phyloP scores from a whole-genome alignment of 768 basidiomycete genomes.

The Termitomyces sp. region DNA sequence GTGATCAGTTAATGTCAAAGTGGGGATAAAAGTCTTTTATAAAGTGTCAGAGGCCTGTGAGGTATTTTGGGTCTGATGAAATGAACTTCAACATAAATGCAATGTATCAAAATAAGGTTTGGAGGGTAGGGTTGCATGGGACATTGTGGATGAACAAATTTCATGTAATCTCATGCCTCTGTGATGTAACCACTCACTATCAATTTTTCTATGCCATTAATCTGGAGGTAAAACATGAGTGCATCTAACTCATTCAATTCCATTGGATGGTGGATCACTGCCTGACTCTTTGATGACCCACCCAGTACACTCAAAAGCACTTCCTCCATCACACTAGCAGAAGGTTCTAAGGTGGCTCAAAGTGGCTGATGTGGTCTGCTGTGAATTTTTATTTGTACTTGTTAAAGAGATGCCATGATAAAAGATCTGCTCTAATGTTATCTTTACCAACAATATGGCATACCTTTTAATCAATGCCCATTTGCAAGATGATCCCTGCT shows the following conservation, averaged over 20 bases:
- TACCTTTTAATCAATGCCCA: background rate
- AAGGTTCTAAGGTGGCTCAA: background rate
- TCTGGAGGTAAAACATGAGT: background rate
- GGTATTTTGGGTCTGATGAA: no score
- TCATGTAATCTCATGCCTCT: background rate
- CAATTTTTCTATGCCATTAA: background rate
- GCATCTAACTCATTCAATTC: background rate
- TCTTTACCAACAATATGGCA: background rate
- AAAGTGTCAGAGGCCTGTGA: no score
- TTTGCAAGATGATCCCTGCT: background rate
- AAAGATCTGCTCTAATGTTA: no score
- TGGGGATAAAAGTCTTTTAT: no score
- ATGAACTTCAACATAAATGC: no score
- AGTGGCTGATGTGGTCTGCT: background rate
- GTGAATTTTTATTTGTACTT: background rate
- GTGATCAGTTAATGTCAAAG: no score
- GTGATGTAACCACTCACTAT: background rate
- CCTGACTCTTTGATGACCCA: background rate
- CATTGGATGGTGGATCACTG: background rate
- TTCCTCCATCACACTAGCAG: background rate
- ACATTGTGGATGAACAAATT: no score
- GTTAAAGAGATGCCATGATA: background rate
- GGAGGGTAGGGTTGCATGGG: no score
- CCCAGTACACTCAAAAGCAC: background rate
- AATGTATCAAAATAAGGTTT: no score